Evolutionary conservation across 2,329 filamentous ascomycete species (phyloP), one percentile per base, ranked within the genome.

Genomic region (Corynespora cassiicola): DNA sequence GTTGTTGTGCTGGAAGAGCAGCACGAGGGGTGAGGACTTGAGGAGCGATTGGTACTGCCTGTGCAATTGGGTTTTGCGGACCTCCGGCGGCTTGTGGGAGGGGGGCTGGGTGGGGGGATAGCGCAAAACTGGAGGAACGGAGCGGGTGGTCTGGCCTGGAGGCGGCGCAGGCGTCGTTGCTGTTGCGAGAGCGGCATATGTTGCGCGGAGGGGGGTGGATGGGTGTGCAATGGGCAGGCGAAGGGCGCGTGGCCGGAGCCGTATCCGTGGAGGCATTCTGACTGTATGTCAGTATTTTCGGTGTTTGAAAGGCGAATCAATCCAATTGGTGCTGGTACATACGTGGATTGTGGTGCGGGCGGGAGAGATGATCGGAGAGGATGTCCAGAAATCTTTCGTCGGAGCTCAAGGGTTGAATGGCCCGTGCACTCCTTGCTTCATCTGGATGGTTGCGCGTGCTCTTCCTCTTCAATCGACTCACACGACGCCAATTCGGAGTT

Each of bases 1-100:
- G 58, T 88, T 88, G 72, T 86, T 87, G 75, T 88, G 85, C 65
- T 88, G 85, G 76, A 96, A 95, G 59, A 96, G 79, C 42, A 96
- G 80, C 54, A 95, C 85, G 45, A 96, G 71, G 25, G 91, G 90
- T 8, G 88, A 86, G 15, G 90, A 90, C 43, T 88, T 88, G 42
- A 96, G 82, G 45, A 96, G 76, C 30, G 91, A 94, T 34, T 91
- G 89, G 72, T 96, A 96, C 57, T 87, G 84, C 41, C 91, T 84
- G 52, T 87, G 81, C 14, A 97, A 79, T 71, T 99, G 94, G 11
- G 90, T 86, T 74, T 97, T 96, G 66, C 92, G 87, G 60, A 86
- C 86, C 65, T 95, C 87, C 30, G 91, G 82, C 14, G 85, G 87
- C 65, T 92, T 88, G 66, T 95, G 87, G 37, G 88, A 95, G 4